These are phyloP conservation scores for Yamadazyma triangularis DNA, from an alignment of 1,139 yeast genomes.

Conservation along the genomic window DNA sequence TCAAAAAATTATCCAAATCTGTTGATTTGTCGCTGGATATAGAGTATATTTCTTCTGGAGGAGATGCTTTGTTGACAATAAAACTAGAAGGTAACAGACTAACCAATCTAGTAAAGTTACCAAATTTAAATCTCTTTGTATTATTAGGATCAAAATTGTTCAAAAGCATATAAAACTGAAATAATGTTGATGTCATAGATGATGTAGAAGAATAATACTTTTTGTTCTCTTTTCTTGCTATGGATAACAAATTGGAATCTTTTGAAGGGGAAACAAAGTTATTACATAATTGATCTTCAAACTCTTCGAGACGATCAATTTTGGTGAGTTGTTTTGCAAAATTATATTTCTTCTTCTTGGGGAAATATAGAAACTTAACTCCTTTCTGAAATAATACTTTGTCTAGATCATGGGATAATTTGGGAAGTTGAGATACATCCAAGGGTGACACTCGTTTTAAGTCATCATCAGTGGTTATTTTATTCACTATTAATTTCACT, in stretches of 20 bases:
- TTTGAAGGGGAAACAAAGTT: slow-evolving; percentile 64
- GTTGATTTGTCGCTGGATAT: slow-evolving; percentile 68
- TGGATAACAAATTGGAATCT: slow-evolving; percentile 47
- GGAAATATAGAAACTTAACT: slow-evolving; percentile 73
- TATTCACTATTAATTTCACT: slow-evolving; percentile 1
- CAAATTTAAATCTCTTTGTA: slow-evolving; percentile 26
- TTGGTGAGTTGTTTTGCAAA: slow-evolving; percentile 59
- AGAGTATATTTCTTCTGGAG: slow-evolving; percentile 45
- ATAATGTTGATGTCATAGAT: slow-evolving; percentile 72
- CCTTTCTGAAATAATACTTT: slow-evolving; percentile 78
- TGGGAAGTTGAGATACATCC: slow-evolving; percentile 27
- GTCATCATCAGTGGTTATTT: slow-evolving; percentile 6
- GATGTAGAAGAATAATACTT: slow-evolving; percentile 79
- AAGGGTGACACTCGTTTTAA: slow-evolving; percentile 21
- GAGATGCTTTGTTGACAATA: slow-evolving; percentile 25
- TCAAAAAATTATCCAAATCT: slow-evolving; percentile 67
- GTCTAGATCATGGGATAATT: slow-evolving; percentile 59
- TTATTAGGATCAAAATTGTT: slow-evolving; percentile 36
- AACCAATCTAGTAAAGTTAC: slow-evolving; percentile 30
- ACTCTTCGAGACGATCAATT: slow-evolving; percentile 64
- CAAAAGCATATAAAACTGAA: slow-evolving; percentile 73
- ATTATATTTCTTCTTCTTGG: slow-evolving; percentile 68
- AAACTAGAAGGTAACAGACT: slow-evolving; percentile 34
- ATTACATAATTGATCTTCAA: slow-evolving; percentile 56
- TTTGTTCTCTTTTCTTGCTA: slow-evolving; percentile 40